Conservation (phyloP, 352 stramenopile species). For the Pythium monospermum region DNA sequence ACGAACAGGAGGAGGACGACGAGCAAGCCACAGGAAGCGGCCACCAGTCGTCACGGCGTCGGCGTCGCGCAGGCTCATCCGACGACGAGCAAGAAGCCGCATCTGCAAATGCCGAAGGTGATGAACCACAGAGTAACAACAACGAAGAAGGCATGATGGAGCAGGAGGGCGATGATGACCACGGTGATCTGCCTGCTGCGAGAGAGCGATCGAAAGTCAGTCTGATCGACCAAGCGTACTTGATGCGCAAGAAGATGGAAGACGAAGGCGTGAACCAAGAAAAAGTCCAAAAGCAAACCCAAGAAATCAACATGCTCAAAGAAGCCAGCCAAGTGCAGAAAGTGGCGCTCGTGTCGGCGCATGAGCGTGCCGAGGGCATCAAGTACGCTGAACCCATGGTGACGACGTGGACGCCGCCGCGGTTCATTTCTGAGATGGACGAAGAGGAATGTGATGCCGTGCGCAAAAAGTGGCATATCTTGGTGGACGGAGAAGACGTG, state of each 20-base stretch:
- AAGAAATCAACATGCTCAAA: constrained; percentile 92
- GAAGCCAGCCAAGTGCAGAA: constrained; percentile 96
- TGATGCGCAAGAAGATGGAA: constrained; percentile 78
- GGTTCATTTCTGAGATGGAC: constrained; percentile 82
- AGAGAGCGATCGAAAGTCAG: constrained; percentile 58
- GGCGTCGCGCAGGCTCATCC: not conserved
- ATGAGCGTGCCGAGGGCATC: constrained; percentile 90
- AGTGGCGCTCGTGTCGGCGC: constrained; percentile 90
- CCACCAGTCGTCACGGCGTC: not conserved
- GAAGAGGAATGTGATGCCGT: constrained; percentile 87
- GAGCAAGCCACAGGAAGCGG: constrained; percentile 1
- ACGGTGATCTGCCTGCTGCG: constrained; percentile 3
- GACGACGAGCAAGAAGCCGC: constrained; percentile 9
- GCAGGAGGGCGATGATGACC: constrained; percentile 6
- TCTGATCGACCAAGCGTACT: constrained; percentile 77
- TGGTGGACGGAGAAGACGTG: constrained; percentile 95
- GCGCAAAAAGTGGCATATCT: constrained; percentile 97
- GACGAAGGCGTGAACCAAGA: constrained; percentile 74
- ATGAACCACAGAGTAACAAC: not conserved
- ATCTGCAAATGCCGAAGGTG: not conserved
- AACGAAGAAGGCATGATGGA: not conserved
- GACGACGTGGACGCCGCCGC: constrained; percentile 90
- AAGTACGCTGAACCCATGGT: constrained; percentile 88
- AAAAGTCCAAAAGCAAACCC: constrained; percentile 71
- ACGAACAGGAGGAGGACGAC: constrained; percentile 22